A percentile compares a stretch with the other conserved stretches of the same genome.
Conservation (phyloP, 2,329 filamentous ascomycete genomes). For the Pseudopyrenochaeta lycopersici region DNA sequence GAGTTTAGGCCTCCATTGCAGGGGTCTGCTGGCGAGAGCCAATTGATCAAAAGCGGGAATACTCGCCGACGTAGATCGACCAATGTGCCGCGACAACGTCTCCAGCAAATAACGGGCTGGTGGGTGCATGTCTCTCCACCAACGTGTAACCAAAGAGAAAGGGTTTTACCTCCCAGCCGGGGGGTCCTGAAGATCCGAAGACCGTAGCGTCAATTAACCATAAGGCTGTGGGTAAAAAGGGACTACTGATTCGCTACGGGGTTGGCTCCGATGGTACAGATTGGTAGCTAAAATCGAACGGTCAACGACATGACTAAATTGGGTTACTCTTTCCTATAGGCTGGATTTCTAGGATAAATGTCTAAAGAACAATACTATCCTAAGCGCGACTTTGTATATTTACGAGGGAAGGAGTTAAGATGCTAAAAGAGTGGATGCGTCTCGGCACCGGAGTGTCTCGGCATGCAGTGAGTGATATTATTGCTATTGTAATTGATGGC, state of each 20-base stretch:
- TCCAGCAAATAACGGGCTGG: background rate
- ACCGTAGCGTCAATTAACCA: background rate
- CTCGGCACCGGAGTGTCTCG: too few relatives aligned
- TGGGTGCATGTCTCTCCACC: background rate
- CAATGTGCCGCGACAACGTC: background rate
- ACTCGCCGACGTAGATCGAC: conserved; percentile 1
- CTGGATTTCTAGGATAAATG: too few relatives aligned
- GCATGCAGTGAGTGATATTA: too few relatives aligned
- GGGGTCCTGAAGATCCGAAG: background rate
- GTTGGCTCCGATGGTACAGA: conserved; percentile 19
- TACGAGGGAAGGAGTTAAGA: too few relatives aligned
- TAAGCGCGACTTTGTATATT: too few relatives aligned
- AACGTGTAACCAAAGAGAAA: background rate
- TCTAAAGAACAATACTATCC: too few relatives aligned
- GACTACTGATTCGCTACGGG: conserved; percentile 26
- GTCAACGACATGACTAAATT: too few relatives aligned
- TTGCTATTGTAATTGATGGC: too few relatives aligned
- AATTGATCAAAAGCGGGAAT: conserved; percentile 3
- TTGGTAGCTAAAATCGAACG: conserved; percentile 12
- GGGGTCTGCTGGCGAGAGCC: conserved; percentile 3
- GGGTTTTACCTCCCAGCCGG: background rate
- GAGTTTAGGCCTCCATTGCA: conserved; percentile 11
- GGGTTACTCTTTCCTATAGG: too few relatives aligned
- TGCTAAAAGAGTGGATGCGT: too few relatives aligned
- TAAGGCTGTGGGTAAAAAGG: background rate